A percentile compares a stretch with the other conserved stretches of the same genome.
phyloP scores from a whole-genome alignment of 176 grass and related monocot genomes.

The Saccharum officinarum region DNA sequence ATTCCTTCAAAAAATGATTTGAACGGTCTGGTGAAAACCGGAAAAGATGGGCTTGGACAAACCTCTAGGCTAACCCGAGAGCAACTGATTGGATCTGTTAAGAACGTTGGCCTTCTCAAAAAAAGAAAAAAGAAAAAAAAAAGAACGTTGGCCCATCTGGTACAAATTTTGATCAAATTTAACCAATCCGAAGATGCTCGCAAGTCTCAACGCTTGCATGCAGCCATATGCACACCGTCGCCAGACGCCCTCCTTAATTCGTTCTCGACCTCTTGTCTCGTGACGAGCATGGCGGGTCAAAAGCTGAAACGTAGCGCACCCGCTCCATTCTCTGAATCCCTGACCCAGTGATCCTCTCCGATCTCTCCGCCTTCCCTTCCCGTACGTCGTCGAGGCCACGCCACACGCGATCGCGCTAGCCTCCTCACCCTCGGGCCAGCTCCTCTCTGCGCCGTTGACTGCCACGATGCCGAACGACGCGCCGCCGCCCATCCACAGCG shows the following conservation, averaged over 20 bases:
- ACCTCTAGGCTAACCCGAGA: too few relatives aligned
- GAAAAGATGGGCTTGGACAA: too few relatives aligned
- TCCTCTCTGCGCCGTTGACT: background rate
- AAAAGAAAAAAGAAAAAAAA: too few relatives aligned
- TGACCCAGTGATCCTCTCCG: background rate
- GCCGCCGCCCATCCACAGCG: slow-evolving; percentile 45
- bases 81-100: too few relatives aligned
- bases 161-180: too few relatives aligned
- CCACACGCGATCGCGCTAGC: background rate
- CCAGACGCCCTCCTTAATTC: background rate
- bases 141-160: too few relatives aligned
- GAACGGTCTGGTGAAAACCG: too few relatives aligned
- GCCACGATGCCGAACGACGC: slow-evolving; percentile 32
- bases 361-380: background rate
- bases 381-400: background rate
- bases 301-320: slow-evolving; percentile 6
- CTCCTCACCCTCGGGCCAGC: background rate
- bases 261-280: slow-evolving; percentile 7
- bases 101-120: too few relatives aligned
- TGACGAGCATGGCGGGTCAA: slow-evolving; percentile 13
- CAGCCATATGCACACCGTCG: background rate
- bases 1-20: too few relatives aligned
- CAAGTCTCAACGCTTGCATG: background rate
- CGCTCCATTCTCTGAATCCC: slow-evolving; percentile 1
- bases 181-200: too few relatives aligned